These are phyloP conservation scores for Isatis lusitanica DNA, from an alignment of 441 rosid genomes.

Conservation along the genomic window DNA sequence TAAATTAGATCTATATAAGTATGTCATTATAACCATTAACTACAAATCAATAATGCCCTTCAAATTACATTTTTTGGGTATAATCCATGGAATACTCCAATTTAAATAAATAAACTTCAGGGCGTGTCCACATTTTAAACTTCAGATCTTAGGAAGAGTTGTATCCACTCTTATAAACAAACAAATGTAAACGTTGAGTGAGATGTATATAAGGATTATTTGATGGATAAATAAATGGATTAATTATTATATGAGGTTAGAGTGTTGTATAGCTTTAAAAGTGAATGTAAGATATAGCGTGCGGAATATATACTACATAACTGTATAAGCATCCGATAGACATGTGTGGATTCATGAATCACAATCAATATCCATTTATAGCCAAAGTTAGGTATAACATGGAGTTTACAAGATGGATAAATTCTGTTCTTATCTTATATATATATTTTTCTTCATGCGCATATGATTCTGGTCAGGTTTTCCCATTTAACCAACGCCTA, in stretches of 20 bases:
- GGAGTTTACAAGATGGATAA: neutral
- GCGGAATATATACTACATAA: neutral
- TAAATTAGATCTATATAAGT: too few species aligned
- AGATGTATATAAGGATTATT: neutral
- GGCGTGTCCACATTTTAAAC: too few species aligned
- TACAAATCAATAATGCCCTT: neutral
- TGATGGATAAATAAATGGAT: too few species aligned
- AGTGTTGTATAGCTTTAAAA: slow-evolving; percentile 5
- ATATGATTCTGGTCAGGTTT: neutral
- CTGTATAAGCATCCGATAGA: too few species aligned
- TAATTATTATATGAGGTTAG: neutral
- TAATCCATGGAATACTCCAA: neutral
- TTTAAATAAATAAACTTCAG: neutral
- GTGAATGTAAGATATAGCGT: neutral
- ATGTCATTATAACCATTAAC: neutral
- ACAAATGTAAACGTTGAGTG: neutral
- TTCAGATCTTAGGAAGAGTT: neutral
- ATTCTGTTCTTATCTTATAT: neutral
- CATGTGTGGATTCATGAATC: neutral
- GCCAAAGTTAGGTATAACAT: slow-evolving; percentile 14
- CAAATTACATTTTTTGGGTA: neutral
- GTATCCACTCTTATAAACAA: neutral
- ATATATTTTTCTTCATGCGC: neutral
- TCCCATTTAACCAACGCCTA: neutral
- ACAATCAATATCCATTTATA: neutral